A percentile compares a stretch with the other conserved stretches of the same genome.
These are phyloP conservation scores for Fusarium beomiforme DNA, from an alignment of 2,329 filamentous ascomycete species.

Conservation along the genomic window DNA sequence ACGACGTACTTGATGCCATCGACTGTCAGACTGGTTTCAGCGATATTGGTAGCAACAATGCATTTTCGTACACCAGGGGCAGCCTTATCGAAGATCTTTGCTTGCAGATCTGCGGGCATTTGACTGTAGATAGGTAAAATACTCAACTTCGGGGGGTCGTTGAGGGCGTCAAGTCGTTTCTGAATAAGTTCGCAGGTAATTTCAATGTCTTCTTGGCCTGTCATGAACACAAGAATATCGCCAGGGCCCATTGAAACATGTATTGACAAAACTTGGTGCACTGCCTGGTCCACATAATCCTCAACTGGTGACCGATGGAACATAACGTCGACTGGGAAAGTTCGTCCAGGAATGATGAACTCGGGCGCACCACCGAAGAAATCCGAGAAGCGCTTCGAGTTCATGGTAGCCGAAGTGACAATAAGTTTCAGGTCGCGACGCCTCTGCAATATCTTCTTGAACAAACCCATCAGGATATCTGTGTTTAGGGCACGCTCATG, in stretches of 20 bases:
- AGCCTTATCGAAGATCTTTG: constrained; percentile 96
- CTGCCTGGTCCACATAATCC: constrained; percentile 96
- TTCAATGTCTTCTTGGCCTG: constrained; percentile 98
- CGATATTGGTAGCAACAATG: constrained; percentile 98
- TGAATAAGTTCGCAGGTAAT: constrained; percentile 93
- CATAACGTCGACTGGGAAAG: constrained; percentile 96
- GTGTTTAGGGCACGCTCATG: constrained; percentile 97
- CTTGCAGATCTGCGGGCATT: constrained; percentile 97
- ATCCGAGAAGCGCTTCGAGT: constrained; percentile 92
- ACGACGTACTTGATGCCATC: constrained; percentile 99
- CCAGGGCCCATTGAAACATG: constrained; percentile 94
- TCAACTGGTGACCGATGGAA: constrained; percentile 95
- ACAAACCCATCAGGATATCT: constrained; percentile 94
- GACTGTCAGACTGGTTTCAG: constrained; percentile 96
- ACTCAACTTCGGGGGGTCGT: constrained; percentile 92
- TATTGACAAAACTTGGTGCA: constrained; percentile 94
- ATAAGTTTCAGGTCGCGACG: constrained; percentile 94
- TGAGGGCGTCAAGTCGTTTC: constrained; percentile 86
- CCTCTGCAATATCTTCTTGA: constrained; percentile 94
- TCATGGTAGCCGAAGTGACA: constrained; percentile 98
- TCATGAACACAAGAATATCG: constrained; percentile 99
- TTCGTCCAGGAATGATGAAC: constrained; percentile 94
- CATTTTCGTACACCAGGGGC: constrained; percentile 93
- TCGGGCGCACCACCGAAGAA: constrained; percentile 97
- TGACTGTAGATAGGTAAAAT: constrained; percentile 99